phyloP scores from a whole-genome alignment of 768 basidiomycete species.

The Candolleomyces efflorescens region DNA sequence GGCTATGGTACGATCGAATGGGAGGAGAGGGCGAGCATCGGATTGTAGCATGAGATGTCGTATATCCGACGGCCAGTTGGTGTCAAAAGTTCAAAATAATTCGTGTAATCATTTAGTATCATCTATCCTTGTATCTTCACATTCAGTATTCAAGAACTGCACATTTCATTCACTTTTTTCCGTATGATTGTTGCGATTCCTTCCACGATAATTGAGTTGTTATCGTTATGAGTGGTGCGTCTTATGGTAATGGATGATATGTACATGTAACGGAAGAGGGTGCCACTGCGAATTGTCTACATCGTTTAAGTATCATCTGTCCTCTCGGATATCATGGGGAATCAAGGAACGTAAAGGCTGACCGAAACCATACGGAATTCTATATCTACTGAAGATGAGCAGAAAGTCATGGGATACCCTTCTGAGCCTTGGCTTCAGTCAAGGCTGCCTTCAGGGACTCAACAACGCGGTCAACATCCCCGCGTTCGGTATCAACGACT shows the following conservation, averaged over 20 bases:
- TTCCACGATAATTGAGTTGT: no score
- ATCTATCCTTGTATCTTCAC: background rate
- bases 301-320: no score
- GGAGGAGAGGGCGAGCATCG: slow-evolving; percentile 69
- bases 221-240: no score
- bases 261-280: no score
- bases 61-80: background rate
- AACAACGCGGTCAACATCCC: slow-evolving; percentile 73
- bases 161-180: no score
- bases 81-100: background rate
- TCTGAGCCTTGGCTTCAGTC: slow-evolving; percentile 32
- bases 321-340: no score
- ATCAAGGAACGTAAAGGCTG: no score
- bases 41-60: slow-evolving; percentile 22
- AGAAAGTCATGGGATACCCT: slow-evolving; percentile 8
- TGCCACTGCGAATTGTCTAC: no score
- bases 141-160: no score
- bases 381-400: background rate
- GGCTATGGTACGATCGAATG: slow-evolving; percentile 80
- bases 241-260: no score
- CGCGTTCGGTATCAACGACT: slow-evolving; percentile 65
- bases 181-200: no score
- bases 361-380: no score
- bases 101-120: background rate
- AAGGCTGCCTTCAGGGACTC: slow-evolving; percentile 59